A percentile compares a stretch with the other conserved stretches of the same genome.
These are phyloP conservation scores for Cordyceps javanica DNA, from an alignment of 2,329 filamentous ascomycete species.

Conservation along the genomic window DNA sequence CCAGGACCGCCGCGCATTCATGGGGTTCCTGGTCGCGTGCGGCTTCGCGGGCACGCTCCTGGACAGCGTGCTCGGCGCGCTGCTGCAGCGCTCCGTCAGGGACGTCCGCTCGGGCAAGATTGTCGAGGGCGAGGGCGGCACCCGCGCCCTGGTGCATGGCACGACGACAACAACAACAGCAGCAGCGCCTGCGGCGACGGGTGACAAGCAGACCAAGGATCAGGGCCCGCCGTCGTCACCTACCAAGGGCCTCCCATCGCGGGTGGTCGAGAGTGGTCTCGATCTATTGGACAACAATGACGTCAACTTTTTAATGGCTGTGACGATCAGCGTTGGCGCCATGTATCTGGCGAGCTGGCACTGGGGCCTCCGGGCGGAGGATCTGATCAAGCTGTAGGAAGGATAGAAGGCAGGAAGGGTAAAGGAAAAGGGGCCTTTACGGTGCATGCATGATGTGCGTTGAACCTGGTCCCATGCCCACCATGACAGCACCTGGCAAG, in stretches of 20 bases:
- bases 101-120: constrained; percentile 81
- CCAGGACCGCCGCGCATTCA: constrained; percentile 39
- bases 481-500: neutral
- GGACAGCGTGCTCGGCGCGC: constrained; percentile 80
- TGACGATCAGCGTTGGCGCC: constrained; percentile 68
- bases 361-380: constrained; percentile 49
- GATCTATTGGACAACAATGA: constrained; percentile 90
- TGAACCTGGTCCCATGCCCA: neutral
- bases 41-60: constrained; percentile 75
- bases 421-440: neutral
- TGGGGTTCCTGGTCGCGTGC: constrained; percentile 59
- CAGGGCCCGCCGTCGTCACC: constrained; percentile 38
- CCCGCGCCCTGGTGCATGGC: constrained; percentile 45
- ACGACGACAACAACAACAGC: constrained; percentile 27
- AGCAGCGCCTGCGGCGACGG: too few species aligned
- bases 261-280: constrained; percentile 58
- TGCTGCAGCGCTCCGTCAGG: constrained; percentile 79
- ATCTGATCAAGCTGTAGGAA: constrained; percentile 24
- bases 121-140: constrained; percentile 77
- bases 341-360: constrained; percentile 61
- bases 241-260: constrained; percentile 44
- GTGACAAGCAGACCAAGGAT: constrained; percentile 31
- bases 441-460: neutral
- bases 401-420: neutral
- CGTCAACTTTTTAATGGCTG: constrained; percentile 90